These are phyloP conservation scores for Colletotrichum gloeosporioides DNA, from an alignment of 2,329 filamentous ascomycete genomes.

Conservation along the genomic window DNA sequence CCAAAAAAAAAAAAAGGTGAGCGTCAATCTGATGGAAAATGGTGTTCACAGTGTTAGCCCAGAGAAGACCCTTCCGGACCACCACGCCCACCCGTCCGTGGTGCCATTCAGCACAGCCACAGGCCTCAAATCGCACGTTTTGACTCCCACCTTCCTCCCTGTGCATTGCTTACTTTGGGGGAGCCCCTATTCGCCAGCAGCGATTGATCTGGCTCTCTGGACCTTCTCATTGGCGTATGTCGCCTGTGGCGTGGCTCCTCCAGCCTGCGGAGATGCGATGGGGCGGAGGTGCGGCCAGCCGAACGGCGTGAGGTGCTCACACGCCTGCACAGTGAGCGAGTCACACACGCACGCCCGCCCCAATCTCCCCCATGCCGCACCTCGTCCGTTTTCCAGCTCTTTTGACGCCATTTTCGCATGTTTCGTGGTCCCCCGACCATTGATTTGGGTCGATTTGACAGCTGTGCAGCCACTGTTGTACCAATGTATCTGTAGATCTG, in stretches of 20 bases:
- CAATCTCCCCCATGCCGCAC: constrained; percentile 3
- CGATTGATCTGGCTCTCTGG: background rate
- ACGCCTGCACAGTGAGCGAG: background rate
- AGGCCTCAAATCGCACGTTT: constrained; percentile 21
- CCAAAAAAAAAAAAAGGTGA: background rate
- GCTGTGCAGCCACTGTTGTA: constrained; percentile 5
- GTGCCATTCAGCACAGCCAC: constrained; percentile 27
- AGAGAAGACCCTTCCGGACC: constrained; percentile 5
- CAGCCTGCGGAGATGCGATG: background rate
- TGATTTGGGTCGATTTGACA: background rate
- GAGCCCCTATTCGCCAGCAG: background rate
- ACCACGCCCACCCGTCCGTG: constrained; percentile 13
- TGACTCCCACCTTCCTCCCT: constrained; percentile 3
- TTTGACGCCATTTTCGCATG: constrained; percentile 23
- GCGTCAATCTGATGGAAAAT: background rate
- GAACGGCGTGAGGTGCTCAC: background rate
- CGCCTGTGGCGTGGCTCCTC: constrained; percentile 3
- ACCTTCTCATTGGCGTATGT: background rate
- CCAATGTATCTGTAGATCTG: background rate
- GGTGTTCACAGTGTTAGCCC: background rate
- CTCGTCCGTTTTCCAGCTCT: constrained; percentile 18
- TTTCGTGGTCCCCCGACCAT: constrained; percentile 5
- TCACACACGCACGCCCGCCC: background rate
- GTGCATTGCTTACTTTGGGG: constrained; percentile 10
- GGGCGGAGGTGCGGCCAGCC: background rate